Base-by-base conservation (phyloP, 331 rosid species). In the Rosa hybrid region DNA sequence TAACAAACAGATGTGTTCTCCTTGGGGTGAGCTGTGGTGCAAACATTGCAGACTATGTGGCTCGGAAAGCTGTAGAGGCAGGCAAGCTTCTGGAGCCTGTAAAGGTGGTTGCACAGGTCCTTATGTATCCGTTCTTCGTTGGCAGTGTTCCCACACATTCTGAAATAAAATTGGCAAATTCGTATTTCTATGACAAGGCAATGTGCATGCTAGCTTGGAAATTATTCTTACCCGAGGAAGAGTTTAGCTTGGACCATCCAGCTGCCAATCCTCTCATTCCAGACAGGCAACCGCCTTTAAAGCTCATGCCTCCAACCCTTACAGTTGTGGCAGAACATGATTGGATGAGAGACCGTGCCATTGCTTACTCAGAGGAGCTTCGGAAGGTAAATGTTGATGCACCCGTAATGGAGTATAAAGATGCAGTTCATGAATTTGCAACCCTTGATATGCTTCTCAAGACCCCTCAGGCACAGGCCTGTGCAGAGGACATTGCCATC, bases 271-370 rank as follows among this genome's bases (percentile, higher is more conserved):
- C 98, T 53, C 91, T 95, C 13, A 82, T 88, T 81, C 89, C 93
- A 23, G 88, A 85, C 62, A 84, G 87, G 71, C 89, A 92, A 7
- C 99, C 93, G 49, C 93, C 98, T 83, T 78, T 95, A 69, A 93
- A 90, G 82, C 88, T 77, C 75, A 93, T 93, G 98, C 99, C 99
- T 48, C 99, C 98, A 5, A 93, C 99, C 54, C 83, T 93, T 72
- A 93, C 98, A 39, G 92, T 95, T 42, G 98, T 93, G 75, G 99
- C 99, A 17, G 97, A 95, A 82, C 98, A 74, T 53, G 99, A 93
- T 77, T 95, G 98, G 98, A 95, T 95, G 99, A 87, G 97, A 86
- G 99, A 95, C 80, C 93, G 98, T 6, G 99, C 99, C 76, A 93
- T 95, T 72, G 99, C 96, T 21, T 95, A 95, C 85, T 89, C 99